phyloP scores from a whole-genome alignment of 169 alveolate species.

The Cryptosporidium ubiquitum region DNA sequence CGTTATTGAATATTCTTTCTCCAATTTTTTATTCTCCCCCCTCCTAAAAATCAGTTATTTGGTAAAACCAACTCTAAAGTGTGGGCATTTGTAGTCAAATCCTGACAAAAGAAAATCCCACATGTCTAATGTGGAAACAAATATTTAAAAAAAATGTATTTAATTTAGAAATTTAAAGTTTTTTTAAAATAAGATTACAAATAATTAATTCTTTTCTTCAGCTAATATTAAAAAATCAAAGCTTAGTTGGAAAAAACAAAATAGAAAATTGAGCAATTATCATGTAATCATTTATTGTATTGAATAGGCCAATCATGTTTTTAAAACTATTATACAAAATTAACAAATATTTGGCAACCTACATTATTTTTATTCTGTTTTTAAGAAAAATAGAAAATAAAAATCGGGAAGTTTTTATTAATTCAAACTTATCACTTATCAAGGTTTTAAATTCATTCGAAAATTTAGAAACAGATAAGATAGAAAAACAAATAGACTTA shows the following conservation, averaged over 20 bases:
- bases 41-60: not conserved
- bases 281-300: no score
- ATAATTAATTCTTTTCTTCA: not conserved
- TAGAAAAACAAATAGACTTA: not conserved
- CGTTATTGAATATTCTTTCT: not conserved
- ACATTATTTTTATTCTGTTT: not conserved
- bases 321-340: not conserved
- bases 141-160: not conserved
- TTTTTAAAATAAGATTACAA: not conserved
- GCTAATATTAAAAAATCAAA: no score
- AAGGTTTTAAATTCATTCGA: not conserved
- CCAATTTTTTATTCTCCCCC: not conserved
- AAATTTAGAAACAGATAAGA: not conserved
- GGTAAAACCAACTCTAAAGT: not conserved
- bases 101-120: conserved; percentile 26
- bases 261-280: no score
- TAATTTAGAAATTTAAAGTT: not conserved
- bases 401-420: not conserved
- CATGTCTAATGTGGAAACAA: conserved; percentile 13
- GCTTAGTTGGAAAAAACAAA: not conserved
- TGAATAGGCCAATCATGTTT: not conserved
- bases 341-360: not conserved
- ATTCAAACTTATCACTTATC: not conserved
- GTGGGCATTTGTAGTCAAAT: conserved; percentile 18
- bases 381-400: not conserved